Base-by-base conservation (phyloP, 2,329 filamentous ascomycete species). In the Camillea tinctor region DNA sequence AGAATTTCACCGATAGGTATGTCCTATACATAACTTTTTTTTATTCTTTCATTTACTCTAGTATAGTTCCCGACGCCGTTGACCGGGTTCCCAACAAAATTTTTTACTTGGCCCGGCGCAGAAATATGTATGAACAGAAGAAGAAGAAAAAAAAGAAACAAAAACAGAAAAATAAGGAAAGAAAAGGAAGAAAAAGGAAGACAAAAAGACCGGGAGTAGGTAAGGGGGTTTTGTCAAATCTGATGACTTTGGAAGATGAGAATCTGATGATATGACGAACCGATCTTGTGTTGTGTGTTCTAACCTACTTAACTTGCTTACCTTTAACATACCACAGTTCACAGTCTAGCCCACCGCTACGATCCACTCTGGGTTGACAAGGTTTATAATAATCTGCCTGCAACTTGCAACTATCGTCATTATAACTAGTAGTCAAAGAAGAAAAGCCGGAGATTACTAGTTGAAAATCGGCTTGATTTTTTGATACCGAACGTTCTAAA, bases 31-130 rank as follows among this genome's bases (percentile, higher is more conserved):
- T 30, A 30, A 23, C 51, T 53, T 30, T 24, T 9, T 30, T 24
- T 23, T 22, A 56, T 17, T 21, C 30, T 21, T 30, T 24, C 20
- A 53, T 24, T 23, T 22, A 56, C 21, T 21, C 30, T 21, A 44
- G 17, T 49, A 6, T n/a, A 51, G 4, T n/a, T 56, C 48, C 55
- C 55, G 50, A 24, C 26, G 54, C 59, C 60, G 58, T 61, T 57
- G 54, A 65, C 36, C 58, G 65, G 62, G 52, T 57, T 64, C 60
- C 66, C 64, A 68, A 62, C 64, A 67, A 64, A 59, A 30, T 64
- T 64, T 66, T 24, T 50, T 40, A 53, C 52, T 22, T 40, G 53
- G 54, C 50, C 50, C 17, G 20, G 19, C 36, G 17, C n/a, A n/a
- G 17, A 44, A n/a, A 6, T 17, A 15, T 4, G n/a, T 17, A 9